Base-by-base conservation (phyloP, 306 rosid genomes). In the Vicia villosa region DNA sequence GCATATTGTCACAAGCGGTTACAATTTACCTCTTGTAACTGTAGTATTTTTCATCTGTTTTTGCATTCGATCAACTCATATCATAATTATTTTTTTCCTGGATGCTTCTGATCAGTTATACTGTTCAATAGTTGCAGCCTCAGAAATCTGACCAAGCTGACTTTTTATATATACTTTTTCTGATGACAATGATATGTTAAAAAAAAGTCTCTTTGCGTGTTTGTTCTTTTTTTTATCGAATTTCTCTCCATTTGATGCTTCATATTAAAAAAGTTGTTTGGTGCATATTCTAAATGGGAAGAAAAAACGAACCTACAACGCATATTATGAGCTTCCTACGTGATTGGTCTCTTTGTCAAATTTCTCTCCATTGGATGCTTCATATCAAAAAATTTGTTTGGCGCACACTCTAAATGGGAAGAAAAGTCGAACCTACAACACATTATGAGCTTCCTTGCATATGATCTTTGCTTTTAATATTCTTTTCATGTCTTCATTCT, bases 81-180 rank as follows among this genome's bases (percentile, higher is more conserved):
- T 26, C 73, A 54, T 63, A 36, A 24, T 52, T 34, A 26, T 28
- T 74, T 74, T 65, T 34, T 16, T 57, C n/a, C 66, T 6, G 36
- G 66, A 56, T 55, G 60, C 50, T 74, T 74, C 10, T 42, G 12
- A 51, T 55, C 38, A 28, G 58, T 54, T 41, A 54, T 17, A 17
- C 10, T 63, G 65, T 55, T 37, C 24, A n/a, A 38, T 50, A 50
- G 22, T 41, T 64, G 26, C 43, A 66, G 40, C 37, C 16, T 74
- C 14, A 13, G 17, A 9, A 20, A 43, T 68, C 79, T 47, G 51
- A 67, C 14, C 52, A 50, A 5, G 38, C 43, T 36, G 52, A 14
- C 68, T 65, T 14, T 49, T 51, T 22, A 50, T 51, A 7, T 40
- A 59, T 16, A 32, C 6, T 32, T 40, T 8, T 30, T 22, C 30